Base-by-base conservation (phyloP, 2,329 filamentous ascomycete genomes). In the Aspergillus unguis region DNA sequence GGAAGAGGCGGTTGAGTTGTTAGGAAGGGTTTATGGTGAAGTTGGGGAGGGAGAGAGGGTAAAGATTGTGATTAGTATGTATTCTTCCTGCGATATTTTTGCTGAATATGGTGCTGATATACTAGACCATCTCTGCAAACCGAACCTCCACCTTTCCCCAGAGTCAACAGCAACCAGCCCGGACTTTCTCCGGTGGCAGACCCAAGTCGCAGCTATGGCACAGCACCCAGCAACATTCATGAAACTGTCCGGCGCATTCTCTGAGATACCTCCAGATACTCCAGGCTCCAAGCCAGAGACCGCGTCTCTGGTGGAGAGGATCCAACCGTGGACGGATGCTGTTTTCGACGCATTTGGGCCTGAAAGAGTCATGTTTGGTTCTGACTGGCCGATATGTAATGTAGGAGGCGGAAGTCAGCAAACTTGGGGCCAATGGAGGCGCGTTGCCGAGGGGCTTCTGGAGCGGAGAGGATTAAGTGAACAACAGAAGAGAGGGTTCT, bases 351-450 rank as follows among this genome's bases (percentile, higher is more conserved):
- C 81, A 1, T 96, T 96, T 65, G 85, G 87, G 1, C 74, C 87
- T 0, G 67, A 76, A 25, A 80, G 90, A 58, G 80, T 94, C 66
- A 91, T 97, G 86, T 96, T 94, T 71, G 92, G 87, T 26, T 92
- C 87, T 58, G 91, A 96, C 71, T 97, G 92, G 92, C 92, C 92
- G 2, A 86, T 96, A 1, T 95, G 90, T 73, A 92, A 90, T 57
- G 75, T 90, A 32, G 82, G 82, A 0, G 81, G 80, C 2, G 79
- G 79, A 0, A 72, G 71, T 1, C 77, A 77, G 38, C 75, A 79
- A 44, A 85, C 88, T 31, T 96, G 91, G 90, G 73, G 75, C 33
- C 82, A 86, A 62, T 96, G 92, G 92, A 82, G 77, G 58, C 77
- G 77, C 23, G 77, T 94, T 1, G 87, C 95, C 17, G 82, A 86